Percentiles rank a stretch among this genome's conserved stretches.
Conservation (phyloP, 1,139 yeast genomes). For the Kodamaea anthophila region DNA sequence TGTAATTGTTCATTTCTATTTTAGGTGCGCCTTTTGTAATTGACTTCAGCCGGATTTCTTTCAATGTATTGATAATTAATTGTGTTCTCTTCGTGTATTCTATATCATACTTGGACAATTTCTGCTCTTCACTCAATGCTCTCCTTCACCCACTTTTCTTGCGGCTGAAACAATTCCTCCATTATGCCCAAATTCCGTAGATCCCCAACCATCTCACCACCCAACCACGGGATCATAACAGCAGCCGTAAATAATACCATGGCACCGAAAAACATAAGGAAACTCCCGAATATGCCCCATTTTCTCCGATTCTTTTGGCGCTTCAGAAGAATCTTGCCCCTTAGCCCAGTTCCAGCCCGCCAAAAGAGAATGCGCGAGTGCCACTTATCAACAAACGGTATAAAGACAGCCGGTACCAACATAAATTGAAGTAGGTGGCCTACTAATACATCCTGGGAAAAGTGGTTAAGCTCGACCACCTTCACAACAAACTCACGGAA, state of each 20-base stretch:
- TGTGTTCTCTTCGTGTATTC: no score
- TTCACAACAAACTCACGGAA: constrained; percentile 64
- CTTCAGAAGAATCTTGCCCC: constrained; percentile 22
- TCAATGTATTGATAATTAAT: no score
- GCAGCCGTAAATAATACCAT: constrained; percentile 14
- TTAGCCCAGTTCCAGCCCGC: constrained; percentile 26
- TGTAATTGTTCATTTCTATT: no score
- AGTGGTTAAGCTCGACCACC: constrained; percentile 58
- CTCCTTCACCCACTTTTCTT: neutral
- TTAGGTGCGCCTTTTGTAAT: no score
- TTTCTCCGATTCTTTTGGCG: constrained; percentile 13
- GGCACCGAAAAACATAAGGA: constrained; percentile 16
- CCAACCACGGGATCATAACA: constrained; percentile 25
- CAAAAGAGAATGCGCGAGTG: constrained; percentile 35
- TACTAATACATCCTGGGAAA: constrained; percentile 65
- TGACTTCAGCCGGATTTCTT: no score
- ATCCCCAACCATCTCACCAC: constrained; percentile 13
- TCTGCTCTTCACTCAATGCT: no score
- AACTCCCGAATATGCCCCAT: constrained; percentile 9
- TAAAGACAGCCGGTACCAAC: constrained; percentile 55
- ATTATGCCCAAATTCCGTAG: constrained; percentile 11
- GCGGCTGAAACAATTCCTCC: constrained; percentile 49
- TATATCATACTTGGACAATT: no score
- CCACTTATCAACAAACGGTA: constrained; percentile 53
- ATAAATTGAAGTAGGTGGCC: constrained; percentile 58